A percentile compares a stretch with the other conserved stretches of the same genome.
Conservation (phyloP, 805 yeast species). For the Lipomyces orientalis region DNA sequence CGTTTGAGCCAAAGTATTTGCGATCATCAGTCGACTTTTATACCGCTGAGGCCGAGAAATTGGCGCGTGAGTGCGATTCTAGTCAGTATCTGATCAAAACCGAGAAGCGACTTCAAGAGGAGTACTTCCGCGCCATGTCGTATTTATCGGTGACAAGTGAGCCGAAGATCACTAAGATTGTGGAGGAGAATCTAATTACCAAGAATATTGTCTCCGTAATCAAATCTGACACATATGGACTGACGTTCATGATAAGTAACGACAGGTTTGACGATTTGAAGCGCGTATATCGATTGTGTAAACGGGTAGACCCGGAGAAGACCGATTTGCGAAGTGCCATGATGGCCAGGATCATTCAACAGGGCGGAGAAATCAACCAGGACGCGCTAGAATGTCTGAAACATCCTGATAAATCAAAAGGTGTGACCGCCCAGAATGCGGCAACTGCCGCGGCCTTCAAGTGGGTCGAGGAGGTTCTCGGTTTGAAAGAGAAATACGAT, state of each 20-base stretch:
- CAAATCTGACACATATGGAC: conserved; percentile 59
- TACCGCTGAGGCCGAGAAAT: conserved; percentile 52
- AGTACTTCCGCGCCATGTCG: conserved; percentile 60
- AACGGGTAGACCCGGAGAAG: conserved; percentile 60
- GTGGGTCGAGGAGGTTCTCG: conserved; percentile 69
- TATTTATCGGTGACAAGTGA: conserved; percentile 61
- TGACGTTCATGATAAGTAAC: conserved; percentile 61
- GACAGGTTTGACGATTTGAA: conserved; percentile 53
- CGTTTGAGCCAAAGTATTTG: conserved; percentile 71
- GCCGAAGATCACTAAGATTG: conserved; percentile 59
- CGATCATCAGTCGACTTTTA: conserved; percentile 63
- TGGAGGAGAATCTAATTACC: conserved; percentile 65
- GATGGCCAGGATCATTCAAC: conserved; percentile 52
- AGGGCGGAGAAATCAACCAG: conserved; percentile 52
- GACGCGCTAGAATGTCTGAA: conserved; percentile 33
- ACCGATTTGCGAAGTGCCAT: conserved; percentile 57
- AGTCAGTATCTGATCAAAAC: conserved; percentile 60
- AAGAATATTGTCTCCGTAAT: conserved; percentile 63
- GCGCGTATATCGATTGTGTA: conserved; percentile 56
- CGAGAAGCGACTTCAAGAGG: conserved; percentile 62
- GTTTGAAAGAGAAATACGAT: conserved; percentile 58
- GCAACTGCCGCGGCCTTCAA: conserved; percentile 62
- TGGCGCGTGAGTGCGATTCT: conserved; percentile 55
- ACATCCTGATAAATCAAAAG: conserved; percentile 17
- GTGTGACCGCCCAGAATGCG: conserved; percentile 25